These are phyloP conservation scores for Heterobasidion occidentale DNA, from an alignment of 1,284 basidiomycete species.

Conservation along the genomic window DNA sequence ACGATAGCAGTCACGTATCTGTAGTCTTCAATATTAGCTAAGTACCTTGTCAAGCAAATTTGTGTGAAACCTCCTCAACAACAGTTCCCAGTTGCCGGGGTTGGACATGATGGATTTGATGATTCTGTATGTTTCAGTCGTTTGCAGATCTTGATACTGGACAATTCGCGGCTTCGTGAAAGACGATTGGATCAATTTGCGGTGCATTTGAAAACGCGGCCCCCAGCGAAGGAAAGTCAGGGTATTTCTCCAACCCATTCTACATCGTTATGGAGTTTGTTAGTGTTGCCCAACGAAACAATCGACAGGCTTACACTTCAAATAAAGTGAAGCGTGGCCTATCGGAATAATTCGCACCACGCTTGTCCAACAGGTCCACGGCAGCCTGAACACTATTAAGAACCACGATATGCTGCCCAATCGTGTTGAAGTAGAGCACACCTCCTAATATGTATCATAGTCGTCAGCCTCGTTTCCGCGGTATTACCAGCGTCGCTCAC, in stretches of 20 bases:
- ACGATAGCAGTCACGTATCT: background rate
- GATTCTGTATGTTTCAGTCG: background rate
- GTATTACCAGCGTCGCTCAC: background rate
- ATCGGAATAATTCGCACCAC: background rate
- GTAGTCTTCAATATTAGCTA: background rate
- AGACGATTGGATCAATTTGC: background rate
- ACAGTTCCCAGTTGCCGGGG: background rate
- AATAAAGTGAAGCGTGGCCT: background rate
- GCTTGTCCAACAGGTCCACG: background rate
- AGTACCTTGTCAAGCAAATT: background rate
- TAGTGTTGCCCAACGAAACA: background rate
- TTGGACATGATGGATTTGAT: background rate
- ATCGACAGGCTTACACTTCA: background rate
- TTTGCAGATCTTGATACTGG: background rate
- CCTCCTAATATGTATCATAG: background rate
- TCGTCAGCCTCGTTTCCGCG: background rate
- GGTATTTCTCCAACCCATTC: background rate
- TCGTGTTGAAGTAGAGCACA: background rate
- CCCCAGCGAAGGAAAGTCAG: background rate
- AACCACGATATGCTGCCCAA: background rate
- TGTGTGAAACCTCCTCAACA: background rate
- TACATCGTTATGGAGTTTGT: background rate
- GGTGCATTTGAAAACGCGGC: background rate
- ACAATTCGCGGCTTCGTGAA: background rate
- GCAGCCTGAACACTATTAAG: background rate